phyloP scores from a whole-genome alignment of 345 rosid species.

The Orychophragmus violaceus region DNA sequence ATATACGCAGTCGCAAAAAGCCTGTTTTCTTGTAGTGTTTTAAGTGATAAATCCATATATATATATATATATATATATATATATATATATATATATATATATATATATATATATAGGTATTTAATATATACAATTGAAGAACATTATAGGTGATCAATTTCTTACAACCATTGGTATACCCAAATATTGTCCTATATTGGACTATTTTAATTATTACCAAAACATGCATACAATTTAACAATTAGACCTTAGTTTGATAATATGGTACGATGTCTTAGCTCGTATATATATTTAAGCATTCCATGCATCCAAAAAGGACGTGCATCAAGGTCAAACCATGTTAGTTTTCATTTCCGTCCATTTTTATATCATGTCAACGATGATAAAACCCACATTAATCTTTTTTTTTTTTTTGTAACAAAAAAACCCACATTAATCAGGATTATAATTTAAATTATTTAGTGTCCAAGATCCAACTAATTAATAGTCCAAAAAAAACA shows the following conservation, averaged over 20 bases:
- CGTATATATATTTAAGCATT: background rate
- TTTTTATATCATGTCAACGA: slow-evolving; percentile 6
- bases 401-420: too few species aligned
- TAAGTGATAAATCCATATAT: too few species aligned
- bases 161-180: background rate
- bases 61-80: too few species aligned
- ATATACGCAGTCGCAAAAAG: too few species aligned
- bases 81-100: too few species aligned
- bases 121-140: background rate
- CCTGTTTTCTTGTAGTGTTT: too few species aligned
- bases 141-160: background rate
- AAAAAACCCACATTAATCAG: background rate
- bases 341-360: background rate
- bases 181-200: background rate
- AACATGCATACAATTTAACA: background rate
- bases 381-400: too few species aligned
- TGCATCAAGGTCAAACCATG: slow-evolving; percentile 10
- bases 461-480: background rate
- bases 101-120: too few species aligned
- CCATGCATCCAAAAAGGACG: background rate
- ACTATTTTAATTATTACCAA: background rate
- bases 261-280: background rate
- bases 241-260: background rate
- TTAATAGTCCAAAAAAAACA: too few species aligned
- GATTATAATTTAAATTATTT: background rate